Evolutionary conservation across 768 basidiomycete genomes (phyloP).

Genomic region (Mycena galopus): DNA sequence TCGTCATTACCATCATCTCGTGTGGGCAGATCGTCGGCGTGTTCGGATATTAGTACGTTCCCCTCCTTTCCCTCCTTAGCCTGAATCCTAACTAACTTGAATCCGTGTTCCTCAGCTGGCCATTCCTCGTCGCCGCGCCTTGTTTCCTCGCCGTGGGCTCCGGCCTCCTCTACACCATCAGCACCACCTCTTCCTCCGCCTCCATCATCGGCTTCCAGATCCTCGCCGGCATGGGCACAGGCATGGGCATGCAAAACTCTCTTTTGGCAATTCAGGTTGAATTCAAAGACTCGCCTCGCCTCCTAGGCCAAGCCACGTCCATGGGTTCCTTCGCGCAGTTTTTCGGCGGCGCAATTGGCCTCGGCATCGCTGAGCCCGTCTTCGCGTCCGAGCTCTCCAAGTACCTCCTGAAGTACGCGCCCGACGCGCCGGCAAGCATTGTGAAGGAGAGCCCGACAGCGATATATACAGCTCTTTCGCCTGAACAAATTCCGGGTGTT

Average conservation of each 20-base stretch:
- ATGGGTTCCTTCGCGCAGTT: constrained; percentile 32
- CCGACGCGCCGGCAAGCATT: constrained; percentile 24
- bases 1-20: not conserved
- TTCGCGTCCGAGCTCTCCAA: constrained; percentile 28
- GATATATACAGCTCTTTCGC: not conserved
- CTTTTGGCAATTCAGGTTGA: constrained; percentile 28
- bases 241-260: constrained; percentile 14
- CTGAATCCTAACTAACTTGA: not conserved
- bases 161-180: constrained; percentile 14
- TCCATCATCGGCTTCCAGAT: constrained; percentile 19
- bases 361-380: constrained; percentile 32
- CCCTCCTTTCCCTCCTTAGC: not conserved
- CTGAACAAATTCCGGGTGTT: not conserved
- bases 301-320: constrained; percentile 30
- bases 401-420: constrained; percentile 31
- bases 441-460: constrained; percentile 29
- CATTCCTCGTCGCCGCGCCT: constrained; percentile 32
- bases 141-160: constrained; percentile 14
- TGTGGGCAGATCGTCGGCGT: not conserved
- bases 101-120: not conserved
- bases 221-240: constrained; percentile 8
- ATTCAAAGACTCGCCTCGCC: constrained; percentile 9
- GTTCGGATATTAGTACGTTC: not conserved
- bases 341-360: constrained; percentile 29
- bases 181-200: not conserved